A percentile compares a stretch with the other conserved stretches of the same genome.
These are phyloP conservation scores for Sporothrix dimorphospora DNA, from an alignment of 2,329 filamentous ascomycete species.

Conservation along the genomic window DNA sequence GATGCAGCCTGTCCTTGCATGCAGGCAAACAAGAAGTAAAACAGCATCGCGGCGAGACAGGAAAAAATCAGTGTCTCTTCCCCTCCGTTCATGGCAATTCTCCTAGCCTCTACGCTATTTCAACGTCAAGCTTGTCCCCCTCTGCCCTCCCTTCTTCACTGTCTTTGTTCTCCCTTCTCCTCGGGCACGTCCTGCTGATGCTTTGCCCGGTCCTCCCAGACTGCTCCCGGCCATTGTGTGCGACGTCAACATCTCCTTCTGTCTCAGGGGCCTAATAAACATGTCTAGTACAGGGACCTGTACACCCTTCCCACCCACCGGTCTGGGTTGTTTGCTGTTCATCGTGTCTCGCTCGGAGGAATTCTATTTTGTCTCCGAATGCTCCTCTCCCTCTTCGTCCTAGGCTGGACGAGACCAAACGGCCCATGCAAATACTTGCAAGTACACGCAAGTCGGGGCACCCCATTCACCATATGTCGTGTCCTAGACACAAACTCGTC, in stretches of 20 bases:
- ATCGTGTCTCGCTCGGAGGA: background rate
- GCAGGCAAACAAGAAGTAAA: background rate
- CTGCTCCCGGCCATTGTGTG: conserved; percentile 11
- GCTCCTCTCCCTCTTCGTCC: background rate
- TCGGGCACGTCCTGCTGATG: background rate
- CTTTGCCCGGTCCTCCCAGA: background rate
- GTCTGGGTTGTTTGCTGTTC: background rate
- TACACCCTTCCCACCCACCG: background rate
- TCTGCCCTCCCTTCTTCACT: background rate
- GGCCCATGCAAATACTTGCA: background rate
- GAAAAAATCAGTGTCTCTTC: background rate
- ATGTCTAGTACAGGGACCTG: background rate
- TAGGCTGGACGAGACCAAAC: background rate
- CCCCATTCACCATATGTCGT: background rate
- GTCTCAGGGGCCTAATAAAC: background rate
- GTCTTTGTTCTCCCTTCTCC: background rate
- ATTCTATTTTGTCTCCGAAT: background rate
- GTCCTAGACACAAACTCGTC: background rate
- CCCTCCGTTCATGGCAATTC: background rate
- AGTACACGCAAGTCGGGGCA: background rate
- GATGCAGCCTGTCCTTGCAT: background rate
- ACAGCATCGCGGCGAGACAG: background rate
- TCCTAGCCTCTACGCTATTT: background rate
- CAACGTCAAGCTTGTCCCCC: background rate
- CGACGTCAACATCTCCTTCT: background rate